Percentiles rank a stretch among this genome's conserved stretches.
These are phyloP conservation scores for Pseudogymnoascus sp. DNA, from an alignment of 2,329 filamentous ascomycete species.

Conservation along the genomic window DNA sequence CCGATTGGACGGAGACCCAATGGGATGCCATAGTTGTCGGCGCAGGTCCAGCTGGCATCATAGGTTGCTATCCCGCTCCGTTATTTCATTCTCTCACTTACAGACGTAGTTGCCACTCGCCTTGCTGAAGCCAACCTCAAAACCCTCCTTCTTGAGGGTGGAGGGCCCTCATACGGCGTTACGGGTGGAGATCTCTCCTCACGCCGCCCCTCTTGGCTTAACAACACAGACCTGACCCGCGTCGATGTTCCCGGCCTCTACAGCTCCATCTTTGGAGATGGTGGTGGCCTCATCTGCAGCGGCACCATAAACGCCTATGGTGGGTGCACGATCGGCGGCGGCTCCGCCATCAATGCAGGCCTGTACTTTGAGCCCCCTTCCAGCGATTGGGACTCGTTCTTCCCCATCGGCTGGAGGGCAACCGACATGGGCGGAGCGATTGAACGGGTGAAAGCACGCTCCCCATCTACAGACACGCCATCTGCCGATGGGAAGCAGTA, in stretches of 20 bases:
- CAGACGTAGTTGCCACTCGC: conserved; percentile 35
- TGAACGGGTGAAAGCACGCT: conserved; percentile 35
- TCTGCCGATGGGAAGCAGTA: conserved; percentile 39
- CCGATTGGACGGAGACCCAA: conserved; percentile 23
- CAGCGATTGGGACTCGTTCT: conserved; percentile 43
- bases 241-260: conserved; percentile 46
- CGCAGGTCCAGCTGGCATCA: conserved; percentile 45
- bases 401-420: conserved; percentile 42
- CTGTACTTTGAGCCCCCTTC: conserved; percentile 45
- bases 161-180: conserved; percentile 41
- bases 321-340: conserved; percentile 44
- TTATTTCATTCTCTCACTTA: neutral
- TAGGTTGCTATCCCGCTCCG: conserved; percentile 23
- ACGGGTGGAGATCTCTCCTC: conserved; percentile 37
- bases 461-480: conserved; percentile 37
- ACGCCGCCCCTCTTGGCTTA: conserved; percentile 38
- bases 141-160: conserved; percentile 44
- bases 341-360: conserved; percentile 45
- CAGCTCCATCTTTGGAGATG: conserved; percentile 39
- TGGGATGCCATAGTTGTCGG: conserved; percentile 37
- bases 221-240: conserved; percentile 38
- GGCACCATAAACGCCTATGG: conserved; percentile 36
- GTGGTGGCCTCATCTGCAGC: conserved; percentile 35
- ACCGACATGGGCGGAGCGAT: conserved; percentile 40
- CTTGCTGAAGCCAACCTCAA: conserved; percentile 43